Evolutionary conservation across 1,284 basidiomycete genomes (phyloP).

Genomic region (Bjerkandera adusta): DNA sequence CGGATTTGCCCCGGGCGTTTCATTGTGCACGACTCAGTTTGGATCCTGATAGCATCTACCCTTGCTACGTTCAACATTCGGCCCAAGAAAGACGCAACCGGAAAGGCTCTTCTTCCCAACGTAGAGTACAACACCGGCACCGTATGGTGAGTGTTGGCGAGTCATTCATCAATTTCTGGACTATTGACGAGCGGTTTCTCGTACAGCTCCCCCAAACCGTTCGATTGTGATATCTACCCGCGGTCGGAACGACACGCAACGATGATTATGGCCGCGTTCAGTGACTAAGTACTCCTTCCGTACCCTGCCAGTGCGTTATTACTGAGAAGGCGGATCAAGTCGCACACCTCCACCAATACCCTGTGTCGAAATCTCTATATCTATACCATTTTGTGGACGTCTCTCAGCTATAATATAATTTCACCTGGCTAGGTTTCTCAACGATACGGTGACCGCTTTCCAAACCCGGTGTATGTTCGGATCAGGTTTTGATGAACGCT

Average conservation of each 20-base stretch:
- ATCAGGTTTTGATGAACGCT: too few relatives aligned
- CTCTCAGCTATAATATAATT: too few relatives aligned
- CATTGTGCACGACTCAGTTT: conserved; percentile 6
- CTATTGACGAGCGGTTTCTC: neutral
- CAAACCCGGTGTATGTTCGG: too few relatives aligned
- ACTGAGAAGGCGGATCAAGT: too few relatives aligned
- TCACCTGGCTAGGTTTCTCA: too few relatives aligned
- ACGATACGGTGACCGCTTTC: too few relatives aligned
- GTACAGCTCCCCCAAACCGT: conserved; percentile 8
- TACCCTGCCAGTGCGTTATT: too few relatives aligned
- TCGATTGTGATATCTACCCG: conserved; percentile 1
- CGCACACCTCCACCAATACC: too few relatives aligned
- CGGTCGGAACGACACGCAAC: conserved; percentile 33
- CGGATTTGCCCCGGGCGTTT: conserved; percentile 18
- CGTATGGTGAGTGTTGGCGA: conserved; percentile 16
- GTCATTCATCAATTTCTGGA: neutral
- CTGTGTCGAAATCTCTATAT: too few relatives aligned
- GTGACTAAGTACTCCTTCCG: too few relatives aligned
- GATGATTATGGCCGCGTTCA: conserved; percentile 38
- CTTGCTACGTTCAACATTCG: conserved; percentile 6
- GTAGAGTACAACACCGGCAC: conserved; percentile 10
- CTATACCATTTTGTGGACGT: too few relatives aligned
- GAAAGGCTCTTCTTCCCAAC: conserved; percentile 6
- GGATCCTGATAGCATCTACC: conserved; percentile 5
- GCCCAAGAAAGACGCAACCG: conserved; percentile 6